Percentiles rank a stretch among this genome's conserved stretches.
Conservation (phyloP, 352 stramenopile genomes). For the Thraustochytrium sp. region DNA sequence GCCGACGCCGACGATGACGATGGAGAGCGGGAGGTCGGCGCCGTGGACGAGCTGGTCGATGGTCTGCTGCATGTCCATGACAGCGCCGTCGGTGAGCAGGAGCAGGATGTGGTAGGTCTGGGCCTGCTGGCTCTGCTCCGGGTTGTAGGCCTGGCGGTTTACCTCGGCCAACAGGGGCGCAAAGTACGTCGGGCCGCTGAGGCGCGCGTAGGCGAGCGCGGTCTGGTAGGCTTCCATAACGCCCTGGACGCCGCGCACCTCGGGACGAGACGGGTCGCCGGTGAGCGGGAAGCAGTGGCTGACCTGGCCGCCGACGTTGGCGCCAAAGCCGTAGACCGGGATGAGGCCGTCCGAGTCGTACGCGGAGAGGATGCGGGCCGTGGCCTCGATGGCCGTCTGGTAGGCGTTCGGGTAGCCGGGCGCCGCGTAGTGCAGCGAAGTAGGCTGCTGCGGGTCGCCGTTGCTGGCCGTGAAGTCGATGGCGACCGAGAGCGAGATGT, state of each 20-base stretch:
- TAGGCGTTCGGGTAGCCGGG: conserved; percentile 50
- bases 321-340: conserved; percentile 69
- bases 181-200: conserved; percentile 58
- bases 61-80: conserved; percentile 72
- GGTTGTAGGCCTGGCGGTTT: neutral
- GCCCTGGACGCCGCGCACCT: conserved; percentile 65
- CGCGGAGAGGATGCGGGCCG: conserved; percentile 61
- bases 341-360: conserved; percentile 70
- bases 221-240: conserved; percentile 62
- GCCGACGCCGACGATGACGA: conserved; percentile 69
- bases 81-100: conserved; percentile 74
- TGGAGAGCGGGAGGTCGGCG: conserved; percentile 51
- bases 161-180: conserved; percentile 47
- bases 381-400: conserved; percentile 62
- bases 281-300: conserved; percentile 83
- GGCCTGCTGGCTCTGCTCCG: conserved; percentile 10
- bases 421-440: conserved; percentile 54
- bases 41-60: conserved; percentile 44
- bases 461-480: conserved; percentile 73
- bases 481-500: conserved; percentile 70
- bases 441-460: conserved; percentile 53
- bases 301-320: conserved; percentile 69
- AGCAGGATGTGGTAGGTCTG: conserved; percentile 76
- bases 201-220: conserved; percentile 43
- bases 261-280: conserved; percentile 58